Evolutionary conservation across 1,284 basidiomycete species (phyloP).

Genomic region (Rhodotorula sp.): DNA sequence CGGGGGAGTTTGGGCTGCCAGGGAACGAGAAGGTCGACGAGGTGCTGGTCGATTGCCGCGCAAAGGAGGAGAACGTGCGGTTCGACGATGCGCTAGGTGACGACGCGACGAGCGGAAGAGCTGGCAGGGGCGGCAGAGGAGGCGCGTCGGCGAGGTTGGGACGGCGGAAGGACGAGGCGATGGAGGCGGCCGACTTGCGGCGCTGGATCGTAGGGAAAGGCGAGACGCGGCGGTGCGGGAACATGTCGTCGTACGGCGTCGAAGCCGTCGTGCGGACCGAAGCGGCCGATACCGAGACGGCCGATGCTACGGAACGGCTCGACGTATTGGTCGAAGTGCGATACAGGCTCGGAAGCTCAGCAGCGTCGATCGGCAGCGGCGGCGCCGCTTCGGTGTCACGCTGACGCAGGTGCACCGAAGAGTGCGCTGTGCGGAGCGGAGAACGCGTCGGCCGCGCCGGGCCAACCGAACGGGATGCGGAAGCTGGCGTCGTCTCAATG

Average conservation of each 20-base stretch:
- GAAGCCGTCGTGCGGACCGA: not conserved
- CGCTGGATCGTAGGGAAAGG: conserved; percentile 30
- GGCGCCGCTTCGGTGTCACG: not conserved
- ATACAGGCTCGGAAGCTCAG: not conserved
- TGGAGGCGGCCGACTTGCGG: conserved; percentile 5
- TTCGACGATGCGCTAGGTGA: not conserved
- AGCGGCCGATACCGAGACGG: not conserved
- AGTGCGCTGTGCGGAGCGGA: conserved; percentile 1
- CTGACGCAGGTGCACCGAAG: conserved; percentile 3
- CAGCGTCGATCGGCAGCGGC: not conserved
- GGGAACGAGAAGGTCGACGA: conserved; percentile 4
- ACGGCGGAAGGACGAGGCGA: not conserved
- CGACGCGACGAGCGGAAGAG: not conserved
- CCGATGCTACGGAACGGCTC: conserved; percentile 2
- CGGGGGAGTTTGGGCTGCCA: not conserved
- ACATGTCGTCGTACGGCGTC: conserved; percentile 5
- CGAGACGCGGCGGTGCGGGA: conserved; percentile 14
- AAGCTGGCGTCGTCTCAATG: not conserved
- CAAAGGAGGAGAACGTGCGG: conserved; percentile 20
- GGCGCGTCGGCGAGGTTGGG: conserved; percentile 1
- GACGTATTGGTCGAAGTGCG: not conserved
- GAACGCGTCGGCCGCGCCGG: not conserved
- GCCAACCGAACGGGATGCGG: no score
- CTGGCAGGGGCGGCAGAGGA: conserved; percentile 14
- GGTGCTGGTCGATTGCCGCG: conserved; percentile 13